Conservation (phyloP, 192 early-diverging fungal species). For the Radiomyces spectabilis region DNA sequence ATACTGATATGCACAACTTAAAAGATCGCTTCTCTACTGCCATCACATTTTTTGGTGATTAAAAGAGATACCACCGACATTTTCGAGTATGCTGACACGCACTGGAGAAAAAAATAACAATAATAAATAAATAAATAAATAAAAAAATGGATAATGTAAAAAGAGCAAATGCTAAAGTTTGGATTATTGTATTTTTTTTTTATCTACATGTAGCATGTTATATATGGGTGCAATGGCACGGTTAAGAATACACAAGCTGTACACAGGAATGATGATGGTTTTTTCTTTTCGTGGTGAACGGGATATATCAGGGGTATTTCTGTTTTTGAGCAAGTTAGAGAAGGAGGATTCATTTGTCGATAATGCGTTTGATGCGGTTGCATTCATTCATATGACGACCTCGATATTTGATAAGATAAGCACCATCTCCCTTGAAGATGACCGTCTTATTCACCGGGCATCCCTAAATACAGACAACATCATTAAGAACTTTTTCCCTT, state of each 20-base stretch:
- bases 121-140: background rate
- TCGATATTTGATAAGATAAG: slow-evolving; percentile 46
- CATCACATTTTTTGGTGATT: too few relatives aligned
- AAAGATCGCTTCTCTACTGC: too few relatives aligned
- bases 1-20: too few relatives aligned
- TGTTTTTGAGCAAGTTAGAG: background rate
- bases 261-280: background rate
- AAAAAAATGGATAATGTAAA: background rate
- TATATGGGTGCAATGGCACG: background rate
- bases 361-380: slow-evolving; percentile 39
- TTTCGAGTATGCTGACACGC: too few relatives aligned
- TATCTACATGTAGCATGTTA: background rate
- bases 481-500: background rate
- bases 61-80: too few relatives aligned
- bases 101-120: background rate
- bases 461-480: slow-evolving; percentile 4
- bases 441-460: slow-evolving; percentile 50
- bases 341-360: slow-evolving; percentile 16
- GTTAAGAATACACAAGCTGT: background rate
- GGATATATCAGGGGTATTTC: too few relatives aligned
- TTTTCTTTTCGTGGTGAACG: too few relatives aligned
- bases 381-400: slow-evolving; percentile 46
- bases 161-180: background rate
- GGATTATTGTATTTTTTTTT: background rate
- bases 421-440: slow-evolving; percentile 41